A percentile compares a stretch with the other conserved stretches of the same genome.
Evolutionary conservation across 2,329 filamentous ascomycete genomes (phyloP).

Genomic region (Monosporascus sp.): DNA sequence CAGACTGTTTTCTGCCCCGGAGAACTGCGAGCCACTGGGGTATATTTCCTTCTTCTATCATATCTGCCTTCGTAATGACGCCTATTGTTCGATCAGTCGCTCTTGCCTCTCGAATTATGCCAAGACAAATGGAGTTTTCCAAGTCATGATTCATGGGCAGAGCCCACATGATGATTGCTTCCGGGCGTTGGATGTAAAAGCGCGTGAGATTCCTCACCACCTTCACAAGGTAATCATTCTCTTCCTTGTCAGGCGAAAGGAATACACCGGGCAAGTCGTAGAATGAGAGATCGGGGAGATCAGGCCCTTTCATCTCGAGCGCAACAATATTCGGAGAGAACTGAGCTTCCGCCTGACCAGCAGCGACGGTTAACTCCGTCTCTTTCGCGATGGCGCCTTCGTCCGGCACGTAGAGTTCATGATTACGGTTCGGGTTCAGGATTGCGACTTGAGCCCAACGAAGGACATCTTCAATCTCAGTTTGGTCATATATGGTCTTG

Average conservation of each 20-base stretch:
- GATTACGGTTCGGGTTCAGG: conserved; percentile 58
- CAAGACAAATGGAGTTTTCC: conserved; percentile 66
- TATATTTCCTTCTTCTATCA: conserved; percentile 47
- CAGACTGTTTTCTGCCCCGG: conserved; percentile 51
- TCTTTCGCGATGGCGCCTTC: conserved; percentile 37
- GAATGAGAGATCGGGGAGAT: conserved; percentile 70
- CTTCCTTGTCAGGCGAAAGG: conserved; percentile 57
- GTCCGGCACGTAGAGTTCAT: conserved; percentile 49
- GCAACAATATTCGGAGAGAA: conserved; percentile 81
- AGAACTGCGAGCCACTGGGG: conserved; percentile 61
- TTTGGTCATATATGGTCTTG: conserved; percentile 54
- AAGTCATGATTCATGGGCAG: conserved; percentile 75
- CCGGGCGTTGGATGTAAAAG: conserved; percentile 62
- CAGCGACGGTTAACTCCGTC: conserved; percentile 29
- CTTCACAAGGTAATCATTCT: conserved; percentile 63
- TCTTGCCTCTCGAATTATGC: conserved; percentile 52
- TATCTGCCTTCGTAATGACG: conserved; percentile 81
- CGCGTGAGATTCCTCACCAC: conserved; percentile 67
- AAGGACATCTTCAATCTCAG: conserved; percentile 61
- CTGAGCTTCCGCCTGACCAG: conserved; percentile 48
- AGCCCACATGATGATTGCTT: conserved; percentile 72
- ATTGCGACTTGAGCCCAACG: conserved; percentile 73
- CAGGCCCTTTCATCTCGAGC: conserved; percentile 67
- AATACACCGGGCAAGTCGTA: conserved; percentile 85
- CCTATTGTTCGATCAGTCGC: conserved; percentile 61